A percentile compares a stretch with the other conserved stretches of the same genome.
phyloP scores from a whole-genome alignment of 768 basidiomycete species.

The button mushroom (Agaricus bisporus) region DNA sequence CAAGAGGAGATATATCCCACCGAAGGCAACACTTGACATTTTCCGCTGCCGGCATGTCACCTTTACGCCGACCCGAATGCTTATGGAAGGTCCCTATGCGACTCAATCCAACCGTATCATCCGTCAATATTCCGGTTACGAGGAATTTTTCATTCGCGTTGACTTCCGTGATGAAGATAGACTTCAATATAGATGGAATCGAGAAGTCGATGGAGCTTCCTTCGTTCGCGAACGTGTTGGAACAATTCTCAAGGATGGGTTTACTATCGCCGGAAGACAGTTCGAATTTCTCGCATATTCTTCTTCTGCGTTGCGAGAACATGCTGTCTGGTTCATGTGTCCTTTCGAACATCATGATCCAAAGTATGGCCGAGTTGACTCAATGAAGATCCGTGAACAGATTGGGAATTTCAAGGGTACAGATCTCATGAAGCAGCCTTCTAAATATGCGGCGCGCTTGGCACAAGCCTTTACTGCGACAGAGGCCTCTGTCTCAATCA shows the following conservation, averaged over 20 bases:
- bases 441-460: conserved; percentile 78
- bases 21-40: conserved; percentile 21
- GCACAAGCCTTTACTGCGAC: conserved; percentile 85
- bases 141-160: conserved; percentile 74
- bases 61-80: conserved; percentile 66
- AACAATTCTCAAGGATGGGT: conserved; percentile 51
- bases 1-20: conserved; percentile 21
- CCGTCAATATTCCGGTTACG: conserved; percentile 51
- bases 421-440: conserved; percentile 47
- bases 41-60: conserved; percentile 74
- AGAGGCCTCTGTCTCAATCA: conserved; percentile 60
- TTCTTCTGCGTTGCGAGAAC: conserved; percentile 67
- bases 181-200: conserved; percentile 66
- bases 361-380: conserved; percentile 38
- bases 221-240: conserved; percentile 60
- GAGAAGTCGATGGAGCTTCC: conserved; percentile 50
- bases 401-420: conserved; percentile 64
- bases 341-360: conserved; percentile 45
- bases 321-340: conserved; percentile 78
- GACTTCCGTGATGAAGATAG: conserved; percentile 82
- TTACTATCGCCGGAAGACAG: conserved; percentile 59
- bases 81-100: conserved; percentile 72
- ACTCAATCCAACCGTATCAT: conserved; percentile 80
- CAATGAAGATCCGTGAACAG: conserved; percentile 50
- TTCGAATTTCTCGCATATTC: conserved; percentile 87